Evolutionary conservation across 331 rosid genomes (phyloP), one percentile per base, ranked within the genome.

Genomic region (Quercus tomentella): DNA sequence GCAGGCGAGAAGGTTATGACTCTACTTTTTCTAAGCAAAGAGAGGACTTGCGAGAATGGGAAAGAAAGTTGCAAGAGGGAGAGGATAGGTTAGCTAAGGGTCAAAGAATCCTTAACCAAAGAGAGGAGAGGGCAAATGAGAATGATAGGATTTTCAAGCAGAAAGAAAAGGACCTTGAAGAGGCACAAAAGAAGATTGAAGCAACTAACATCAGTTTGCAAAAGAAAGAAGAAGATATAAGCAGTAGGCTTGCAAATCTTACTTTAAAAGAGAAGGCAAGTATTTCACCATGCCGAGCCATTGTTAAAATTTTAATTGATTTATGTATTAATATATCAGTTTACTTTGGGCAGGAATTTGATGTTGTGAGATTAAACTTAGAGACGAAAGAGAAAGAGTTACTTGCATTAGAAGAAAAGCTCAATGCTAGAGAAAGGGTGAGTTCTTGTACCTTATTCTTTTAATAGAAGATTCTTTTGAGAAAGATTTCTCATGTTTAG

Each of bases 1-100:
- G 69, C 87, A 95, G 99, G 89, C 89, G 86, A 85, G 94, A 89
- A 82, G 84, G 88, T 58, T 88, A 87, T 4, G 96, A 93, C 82
- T 80, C 85, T 70, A 86, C 86, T 60, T 84, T 95, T 76, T 89
- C 92, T 33, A 90, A 90, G 87, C 97, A 91, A 86, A 88, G 91
- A 76, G 99, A 93, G 79, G 98, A 95, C 77, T 83, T 95, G 75
- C 84, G 89, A 71, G 98, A 95, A 76, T 95, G 99, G 99, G 99
- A 93, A 89, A 91, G 87, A 73, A 91, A 93, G 84, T 76, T 91
- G 80, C 97, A 91, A 71, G 96, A 93, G 83, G 99, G 96, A 69
- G 98, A 95, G 72, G 99, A 95, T 72, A 93, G 99, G 88, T 89
- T 93, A 76, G 89, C 93, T 28, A 90, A 89, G 81, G 92, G 96